Conservation (phyloP, 441 rosid genomes). For the Jatropha multifida region DNA sequence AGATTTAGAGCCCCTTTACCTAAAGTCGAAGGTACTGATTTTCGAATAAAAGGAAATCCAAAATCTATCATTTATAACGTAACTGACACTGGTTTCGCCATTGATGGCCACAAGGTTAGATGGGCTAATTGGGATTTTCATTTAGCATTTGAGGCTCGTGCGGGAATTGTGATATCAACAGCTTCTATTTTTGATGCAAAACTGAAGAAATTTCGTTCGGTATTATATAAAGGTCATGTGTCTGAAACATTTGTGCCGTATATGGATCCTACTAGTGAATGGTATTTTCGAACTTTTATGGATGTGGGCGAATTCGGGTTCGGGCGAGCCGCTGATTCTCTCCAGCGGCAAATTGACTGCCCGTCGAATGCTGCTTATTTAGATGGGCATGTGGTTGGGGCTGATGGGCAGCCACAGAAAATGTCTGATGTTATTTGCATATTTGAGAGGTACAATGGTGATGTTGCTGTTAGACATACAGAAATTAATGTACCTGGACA, state of each 20-base stretch:
- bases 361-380: slow-evolving; percentile 54
- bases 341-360: slow-evolving; percentile 61
- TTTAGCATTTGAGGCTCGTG: slow-evolving; percentile 58
- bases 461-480: slow-evolving; percentile 63
- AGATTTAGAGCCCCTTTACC: slow-evolving; percentile 56
- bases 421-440: slow-evolving; percentile 54
- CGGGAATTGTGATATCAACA: slow-evolving; percentile 58
- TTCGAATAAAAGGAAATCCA: slow-evolving; percentile 32
- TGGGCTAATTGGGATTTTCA: slow-evolving; percentile 85
- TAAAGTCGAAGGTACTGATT: slow-evolving; percentile 61
- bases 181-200: slow-evolving; percentile 54
- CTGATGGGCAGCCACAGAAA: slow-evolving; percentile 59
- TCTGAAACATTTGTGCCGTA: slow-evolving; percentile 88
- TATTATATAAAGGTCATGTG: slow-evolving; percentile 64
- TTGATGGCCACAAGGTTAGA: slow-evolving; percentile 43
- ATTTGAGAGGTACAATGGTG: slow-evolving; percentile 63
- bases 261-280: slow-evolving; percentile 75
- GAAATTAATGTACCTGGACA: slow-evolving; percentile 76
- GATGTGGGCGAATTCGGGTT: slow-evolving; percentile 75
- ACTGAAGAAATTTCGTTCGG: slow-evolving; percentile 38
- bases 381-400: slow-evolving; percentile 60
- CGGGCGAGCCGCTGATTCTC: slow-evolving; percentile 54
- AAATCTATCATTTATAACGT: slow-evolving; percentile 39
- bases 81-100: slow-evolving; percentile 40
- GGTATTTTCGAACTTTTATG: slow-evolving; percentile 83